A percentile compares a stretch with the other conserved stretches of the same genome.
Conservation (phyloP, 192 early-diverging fungal species). For the Obelidium mucronatum region DNA sequence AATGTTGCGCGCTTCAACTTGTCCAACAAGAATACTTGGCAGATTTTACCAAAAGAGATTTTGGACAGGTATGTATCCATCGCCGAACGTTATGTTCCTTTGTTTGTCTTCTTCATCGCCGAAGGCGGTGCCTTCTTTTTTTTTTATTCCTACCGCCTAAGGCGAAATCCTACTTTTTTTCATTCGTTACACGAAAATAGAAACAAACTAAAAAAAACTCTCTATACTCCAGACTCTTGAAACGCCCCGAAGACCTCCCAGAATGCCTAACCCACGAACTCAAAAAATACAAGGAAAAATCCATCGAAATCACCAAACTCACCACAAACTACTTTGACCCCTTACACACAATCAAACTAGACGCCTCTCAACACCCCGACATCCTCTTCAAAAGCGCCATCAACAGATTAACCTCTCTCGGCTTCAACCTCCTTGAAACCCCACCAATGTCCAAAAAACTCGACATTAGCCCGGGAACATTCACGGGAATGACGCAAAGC, state of each 20-base stretch:
- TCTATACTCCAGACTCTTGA: constrained; percentile 47
- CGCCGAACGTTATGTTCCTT: neutral
- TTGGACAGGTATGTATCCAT: constrained; percentile 43
- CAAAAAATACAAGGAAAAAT: constrained; percentile 3
- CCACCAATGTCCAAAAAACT: constrained; percentile 35
- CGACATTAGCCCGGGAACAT: constrained; percentile 41
- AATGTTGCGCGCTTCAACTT: constrained; percentile 27
- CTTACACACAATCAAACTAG: constrained; percentile 45
- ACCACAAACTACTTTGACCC: constrained; percentile 39
- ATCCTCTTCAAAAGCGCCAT: constrained; percentile 41
- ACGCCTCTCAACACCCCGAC: constrained; percentile 57
- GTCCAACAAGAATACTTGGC: constrained; percentile 47
- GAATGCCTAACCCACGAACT: constrained; percentile 37
- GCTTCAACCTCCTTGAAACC: constrained; percentile 35
- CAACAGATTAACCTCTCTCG: constrained; percentile 39
- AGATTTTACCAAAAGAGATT: constrained; percentile 50
- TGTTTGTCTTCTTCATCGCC: neutral
- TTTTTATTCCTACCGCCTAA: too few species aligned
- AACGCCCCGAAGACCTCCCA: constrained; percentile 51
- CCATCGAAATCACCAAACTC: constrained; percentile 30
- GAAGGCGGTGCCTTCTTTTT: neutral
- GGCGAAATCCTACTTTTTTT: neutral
- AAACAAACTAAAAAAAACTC: too few species aligned
- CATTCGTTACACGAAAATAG: neutral
- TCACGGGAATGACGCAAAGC: constrained; percentile 35